These are phyloP conservation scores for Coriaria nepalensis DNA, from an alignment of 306 rosid genomes.

Conservation along the genomic window DNA sequence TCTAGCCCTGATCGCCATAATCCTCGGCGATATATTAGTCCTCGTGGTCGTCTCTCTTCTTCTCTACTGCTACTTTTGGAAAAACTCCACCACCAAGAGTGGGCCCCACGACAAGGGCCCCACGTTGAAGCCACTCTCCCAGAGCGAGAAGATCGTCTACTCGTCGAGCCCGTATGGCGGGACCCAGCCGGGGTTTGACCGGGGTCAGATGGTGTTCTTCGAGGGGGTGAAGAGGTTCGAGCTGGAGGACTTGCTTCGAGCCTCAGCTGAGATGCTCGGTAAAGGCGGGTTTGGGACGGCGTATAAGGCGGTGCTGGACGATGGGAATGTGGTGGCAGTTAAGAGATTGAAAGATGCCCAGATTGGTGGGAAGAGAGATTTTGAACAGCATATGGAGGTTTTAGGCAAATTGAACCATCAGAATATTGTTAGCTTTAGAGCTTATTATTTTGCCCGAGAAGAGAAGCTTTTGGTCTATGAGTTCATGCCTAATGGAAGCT, in stretches of 20 bases:
- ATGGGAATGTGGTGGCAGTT: constrained; percentile 73
- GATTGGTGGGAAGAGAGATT: constrained; percentile 58
- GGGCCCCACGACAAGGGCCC: constrained; percentile 23
- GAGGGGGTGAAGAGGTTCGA: constrained; percentile 66
- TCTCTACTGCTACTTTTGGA: constrained; percentile 63
- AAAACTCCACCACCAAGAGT: constrained; percentile 24
- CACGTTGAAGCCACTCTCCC: constrained; percentile 30
- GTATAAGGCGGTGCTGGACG: constrained; percentile 76
- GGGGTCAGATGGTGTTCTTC: constrained; percentile 68
- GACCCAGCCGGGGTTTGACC: constrained; percentile 36
- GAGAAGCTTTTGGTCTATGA: constrained; percentile 75
- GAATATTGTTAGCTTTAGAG: constrained; percentile 47
- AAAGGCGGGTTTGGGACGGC: constrained; percentile 79
- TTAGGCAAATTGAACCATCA: constrained; percentile 47
- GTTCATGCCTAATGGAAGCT: constrained; percentile 66
- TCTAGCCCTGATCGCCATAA: constrained; percentile 39
- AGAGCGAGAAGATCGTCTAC: constrained; percentile 59
- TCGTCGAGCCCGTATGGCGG: constrained; percentile 75
- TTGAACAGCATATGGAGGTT: constrained; percentile 64
- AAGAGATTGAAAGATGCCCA: constrained; percentile 64
- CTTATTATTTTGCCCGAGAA: constrained; percentile 64
- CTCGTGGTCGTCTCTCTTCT: constrained; percentile 43
- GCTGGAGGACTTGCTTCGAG: constrained; percentile 63
- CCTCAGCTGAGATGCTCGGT: constrained; percentile 91
- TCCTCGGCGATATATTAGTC: constrained; percentile 47